These are phyloP conservation scores for Escovopsis sp. DNA, from an alignment of 2,329 filamentous ascomycete species.

Conservation along the genomic window DNA sequence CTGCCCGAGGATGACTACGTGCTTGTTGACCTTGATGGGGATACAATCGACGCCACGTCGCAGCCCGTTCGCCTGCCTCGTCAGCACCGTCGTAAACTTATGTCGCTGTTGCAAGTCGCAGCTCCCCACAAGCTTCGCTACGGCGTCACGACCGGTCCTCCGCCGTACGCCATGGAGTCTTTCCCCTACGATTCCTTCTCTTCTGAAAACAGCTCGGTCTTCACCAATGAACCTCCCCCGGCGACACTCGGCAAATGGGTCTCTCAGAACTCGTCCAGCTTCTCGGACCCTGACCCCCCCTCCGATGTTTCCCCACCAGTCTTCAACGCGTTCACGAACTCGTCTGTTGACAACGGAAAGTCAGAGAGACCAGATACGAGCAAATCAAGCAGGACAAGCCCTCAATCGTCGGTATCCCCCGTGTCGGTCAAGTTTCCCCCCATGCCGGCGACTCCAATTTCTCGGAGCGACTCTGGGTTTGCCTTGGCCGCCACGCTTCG, in stretches of 20 bases:
- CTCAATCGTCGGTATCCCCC: constrained; percentile 56
- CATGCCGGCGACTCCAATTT: constrained; percentile 63
- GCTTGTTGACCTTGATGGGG: constrained; percentile 81
- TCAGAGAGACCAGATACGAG: constrained; percentile 68
- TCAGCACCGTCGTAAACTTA: constrained; percentile 78
- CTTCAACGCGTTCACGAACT: constrained; percentile 82
- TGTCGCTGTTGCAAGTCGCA: constrained; percentile 74
- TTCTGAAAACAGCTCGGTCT: constrained; percentile 70
- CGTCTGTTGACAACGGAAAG: constrained; percentile 50
- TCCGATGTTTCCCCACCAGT: constrained; percentile 46
- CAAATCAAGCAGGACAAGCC: constrained; percentile 47
- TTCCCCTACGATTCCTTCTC: constrained; percentile 85
- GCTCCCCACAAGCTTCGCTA: constrained; percentile 81
- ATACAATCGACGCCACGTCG: constrained; percentile 73
- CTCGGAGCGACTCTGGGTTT: constrained; percentile 82
- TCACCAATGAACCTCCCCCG: constrained; percentile 53
- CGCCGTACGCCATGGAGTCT: constrained; percentile 82
- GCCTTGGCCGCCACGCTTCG: constrained; percentile 71
- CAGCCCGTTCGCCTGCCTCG: constrained; percentile 68
- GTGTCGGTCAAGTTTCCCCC: constrained; percentile 65
- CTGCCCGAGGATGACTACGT: constrained; percentile 94
- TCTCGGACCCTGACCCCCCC: constrained; percentile 50
- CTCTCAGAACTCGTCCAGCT: constrained; percentile 76
- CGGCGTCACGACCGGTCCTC: constrained; percentile 76
- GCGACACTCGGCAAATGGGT: constrained; percentile 76